Evolutionary conservation across 2,329 filamentous ascomycete genomes (phyloP).

Genomic region (Tolypocladium capitatum): DNA sequence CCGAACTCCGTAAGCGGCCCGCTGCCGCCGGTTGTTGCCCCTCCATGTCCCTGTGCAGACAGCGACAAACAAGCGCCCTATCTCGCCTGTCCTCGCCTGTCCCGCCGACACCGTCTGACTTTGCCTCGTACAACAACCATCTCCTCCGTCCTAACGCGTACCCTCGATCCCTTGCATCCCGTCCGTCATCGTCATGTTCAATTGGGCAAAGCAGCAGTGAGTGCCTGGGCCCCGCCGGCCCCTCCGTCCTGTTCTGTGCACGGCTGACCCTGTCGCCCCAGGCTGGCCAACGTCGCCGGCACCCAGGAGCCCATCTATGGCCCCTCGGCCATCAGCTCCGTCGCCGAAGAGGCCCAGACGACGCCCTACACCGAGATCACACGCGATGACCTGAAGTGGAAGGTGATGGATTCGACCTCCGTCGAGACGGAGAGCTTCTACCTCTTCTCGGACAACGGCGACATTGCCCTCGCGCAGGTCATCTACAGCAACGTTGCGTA

Average conservation of each 20-base stretch:
- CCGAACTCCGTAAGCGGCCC: neutral
- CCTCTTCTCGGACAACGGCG: conserved; percentile 64
- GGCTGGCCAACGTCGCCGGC: conserved; percentile 70
- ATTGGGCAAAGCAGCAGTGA: conserved; percentile 88
- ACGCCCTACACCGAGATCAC: conserved; percentile 69
- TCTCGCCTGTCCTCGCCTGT: neutral
- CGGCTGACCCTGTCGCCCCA: conserved; percentile 16
- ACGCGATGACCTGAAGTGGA: conserved; percentile 73
- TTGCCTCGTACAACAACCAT: neutral
- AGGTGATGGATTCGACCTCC: conserved; percentile 64
- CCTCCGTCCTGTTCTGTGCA: conserved; percentile 3
- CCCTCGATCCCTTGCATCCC: neutral
- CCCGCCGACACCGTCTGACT: neutral
- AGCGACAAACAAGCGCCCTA: neutral
- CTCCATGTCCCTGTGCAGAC: no score
- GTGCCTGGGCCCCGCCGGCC: conserved; percentile 17
- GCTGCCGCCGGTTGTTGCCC: neutral
- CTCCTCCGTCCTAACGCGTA: neutral
- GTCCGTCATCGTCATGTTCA: conserved; percentile 53
- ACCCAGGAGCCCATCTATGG: conserved; percentile 96
- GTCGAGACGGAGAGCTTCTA: conserved; percentile 97
- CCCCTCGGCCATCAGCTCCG: conserved; percentile 71
- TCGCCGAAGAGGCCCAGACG: conserved; percentile 65
- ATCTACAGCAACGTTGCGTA: conserved; percentile 98
- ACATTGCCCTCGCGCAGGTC: conserved; percentile 69